phyloP scores from a whole-genome alignment of 2,329 filamentous ascomycete genomes.

The Microdochium nivale region DNA sequence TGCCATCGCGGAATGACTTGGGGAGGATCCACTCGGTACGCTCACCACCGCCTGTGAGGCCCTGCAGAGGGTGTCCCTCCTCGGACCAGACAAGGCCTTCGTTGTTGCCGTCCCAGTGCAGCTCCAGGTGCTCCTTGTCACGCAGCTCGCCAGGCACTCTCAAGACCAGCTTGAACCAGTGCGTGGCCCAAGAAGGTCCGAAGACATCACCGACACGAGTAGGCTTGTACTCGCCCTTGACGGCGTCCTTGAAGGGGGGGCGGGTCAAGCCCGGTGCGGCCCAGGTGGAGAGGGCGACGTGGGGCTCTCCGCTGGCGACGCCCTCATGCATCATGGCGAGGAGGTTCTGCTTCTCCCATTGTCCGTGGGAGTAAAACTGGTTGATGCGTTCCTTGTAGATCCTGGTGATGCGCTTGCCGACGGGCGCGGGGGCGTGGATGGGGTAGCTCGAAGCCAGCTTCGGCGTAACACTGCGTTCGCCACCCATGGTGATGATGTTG shows the following conservation, averaged over 20 bases:
- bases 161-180: constrained; percentile 87
- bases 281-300: constrained; percentile 82
- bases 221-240: constrained; percentile 63
- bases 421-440: constrained; percentile 40
- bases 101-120: constrained; percentile 92
- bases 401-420: constrained; percentile 72
- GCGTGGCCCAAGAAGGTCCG: constrained; percentile 93
- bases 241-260: constrained; percentile 79
- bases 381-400: constrained; percentile 80
- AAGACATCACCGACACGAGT: constrained; percentile 72
- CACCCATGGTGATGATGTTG: constrained; percentile 35
- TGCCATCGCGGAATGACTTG: constrained; percentile 69
- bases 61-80: constrained; percentile 83
- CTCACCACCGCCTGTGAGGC: constrained; percentile 83
- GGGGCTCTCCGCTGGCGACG: constrained; percentile 54
- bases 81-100: constrained; percentile 93
- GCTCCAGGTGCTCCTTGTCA: constrained; percentile 76
- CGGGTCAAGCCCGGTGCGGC: constrained; percentile 70
- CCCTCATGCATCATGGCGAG: constrained; percentile 68
- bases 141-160: constrained; percentile 65
- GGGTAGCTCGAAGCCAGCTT: constrained; percentile 42
- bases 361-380: constrained; percentile 70
- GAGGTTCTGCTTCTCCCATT: constrained; percentile 70
- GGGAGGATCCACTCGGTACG: constrained; percentile 88
- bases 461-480: constrained; percentile 30